A percentile compares a stretch with the other conserved stretches of the same genome.
These are phyloP conservation scores for Letharia lupina DNA, from an alignment of 495 filamentous ascomycete species.

Conservation along the genomic window DNA sequence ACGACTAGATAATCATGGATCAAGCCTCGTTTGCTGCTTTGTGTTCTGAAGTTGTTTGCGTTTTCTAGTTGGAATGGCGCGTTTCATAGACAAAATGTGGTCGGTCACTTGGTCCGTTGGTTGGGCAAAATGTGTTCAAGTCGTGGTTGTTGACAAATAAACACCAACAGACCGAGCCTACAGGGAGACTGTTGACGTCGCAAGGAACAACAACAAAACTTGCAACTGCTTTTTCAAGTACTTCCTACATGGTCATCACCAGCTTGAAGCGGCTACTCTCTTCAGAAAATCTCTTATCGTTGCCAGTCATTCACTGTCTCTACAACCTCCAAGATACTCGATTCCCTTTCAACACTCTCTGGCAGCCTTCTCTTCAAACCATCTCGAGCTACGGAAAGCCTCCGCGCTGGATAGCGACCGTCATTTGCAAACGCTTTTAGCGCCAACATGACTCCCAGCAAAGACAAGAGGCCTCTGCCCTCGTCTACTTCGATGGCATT, in stretches of 20 bases:
- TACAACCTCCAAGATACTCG: neutral
- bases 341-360: neutral
- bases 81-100: neutral
- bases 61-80: neutral
- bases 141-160: neutral
- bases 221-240: neutral
- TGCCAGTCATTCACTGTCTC: neutral
- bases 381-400: neutral
- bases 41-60: neutral
- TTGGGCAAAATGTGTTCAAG: neutral
- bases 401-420: neutral
- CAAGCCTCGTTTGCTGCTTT: conserved; percentile 5
- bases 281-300: neutral
- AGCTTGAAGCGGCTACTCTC: neutral
- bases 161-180: neutral
- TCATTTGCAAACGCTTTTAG: neutral
- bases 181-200: neutral
- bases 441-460: conserved; percentile 21
- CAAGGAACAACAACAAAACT: neutral
- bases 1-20: neutral
- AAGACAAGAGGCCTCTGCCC: conserved; percentile 23
- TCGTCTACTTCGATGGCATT: conserved; percentile 19
- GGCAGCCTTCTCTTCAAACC: neutral
- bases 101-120: neutral
- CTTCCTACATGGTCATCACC: neutral